Conservation (phyloP, 768 basidiomycete species). For the Strobilomyces dryophilus region DNA sequence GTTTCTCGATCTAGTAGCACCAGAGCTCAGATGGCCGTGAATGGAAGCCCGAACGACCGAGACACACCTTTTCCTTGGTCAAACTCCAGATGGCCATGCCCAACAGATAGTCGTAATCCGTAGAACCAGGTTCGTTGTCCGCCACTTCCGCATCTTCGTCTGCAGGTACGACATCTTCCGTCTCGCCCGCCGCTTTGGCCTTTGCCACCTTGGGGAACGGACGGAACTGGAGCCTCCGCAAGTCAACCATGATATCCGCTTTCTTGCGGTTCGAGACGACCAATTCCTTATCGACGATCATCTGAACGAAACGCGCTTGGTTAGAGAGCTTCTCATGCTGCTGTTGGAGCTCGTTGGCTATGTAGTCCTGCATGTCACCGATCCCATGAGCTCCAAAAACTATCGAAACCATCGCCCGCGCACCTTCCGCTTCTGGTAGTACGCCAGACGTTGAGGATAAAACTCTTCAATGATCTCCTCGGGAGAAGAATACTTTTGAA, state of each 20-base stretch:
- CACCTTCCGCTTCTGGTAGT: conserved; percentile 96
- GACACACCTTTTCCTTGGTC: conserved; percentile 81
- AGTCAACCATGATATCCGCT: conserved; percentile 75
- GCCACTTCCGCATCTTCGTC: conserved; percentile 47
- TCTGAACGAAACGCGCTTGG: conserved; percentile 94
- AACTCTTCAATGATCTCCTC: conserved; percentile 94
- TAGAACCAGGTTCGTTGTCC: conserved; percentile 35
- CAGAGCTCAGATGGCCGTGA: conserved; percentile 5
- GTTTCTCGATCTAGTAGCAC: conserved; percentile 67
- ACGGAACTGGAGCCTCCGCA: conserved; percentile 82
- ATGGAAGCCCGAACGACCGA: background rate
- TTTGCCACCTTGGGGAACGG: conserved; percentile 81
- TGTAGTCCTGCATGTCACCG: conserved; percentile 56
- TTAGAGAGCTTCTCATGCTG: conserved; percentile 85
- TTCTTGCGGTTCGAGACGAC: conserved; percentile 86
- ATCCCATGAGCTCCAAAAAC: background rate
- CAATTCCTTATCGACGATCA: conserved; percentile 87
- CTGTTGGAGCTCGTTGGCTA: conserved; percentile 76
- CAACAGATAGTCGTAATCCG: conserved; percentile 90
- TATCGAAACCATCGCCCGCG: background rate
- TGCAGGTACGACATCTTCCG: conserved; percentile 52
- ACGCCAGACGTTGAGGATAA: conserved; percentile 81
- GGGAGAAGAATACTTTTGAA: conserved; percentile 85
- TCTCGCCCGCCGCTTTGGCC: conserved; percentile 64
- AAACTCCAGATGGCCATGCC: conserved; percentile 95